Evolutionary conservation across 2,329 filamentous ascomycete genomes (phyloP).

Genomic region (Atkinsonella hypoxylon): DNA sequence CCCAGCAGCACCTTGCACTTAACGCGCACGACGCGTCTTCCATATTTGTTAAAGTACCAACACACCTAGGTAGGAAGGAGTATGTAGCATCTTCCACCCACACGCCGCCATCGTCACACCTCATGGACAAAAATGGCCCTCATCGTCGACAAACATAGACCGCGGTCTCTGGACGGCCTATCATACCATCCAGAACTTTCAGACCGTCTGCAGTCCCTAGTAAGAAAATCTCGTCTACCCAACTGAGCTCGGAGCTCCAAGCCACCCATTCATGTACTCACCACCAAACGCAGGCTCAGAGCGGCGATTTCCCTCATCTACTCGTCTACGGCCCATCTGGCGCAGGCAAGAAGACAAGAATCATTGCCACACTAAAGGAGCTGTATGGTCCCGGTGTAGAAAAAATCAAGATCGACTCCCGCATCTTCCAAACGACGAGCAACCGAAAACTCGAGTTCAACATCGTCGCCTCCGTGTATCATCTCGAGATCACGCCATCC

Average conservation of each 20-base stretch:
- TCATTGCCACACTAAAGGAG: conserved; percentile 89
- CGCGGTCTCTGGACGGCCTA: conserved; percentile 62
- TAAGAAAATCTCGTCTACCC: conserved; percentile 26
- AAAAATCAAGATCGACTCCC: conserved; percentile 98
- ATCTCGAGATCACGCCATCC: conserved; percentile 94
- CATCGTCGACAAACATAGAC: conserved; percentile 61
- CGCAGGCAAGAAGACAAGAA: conserved; percentile 94
- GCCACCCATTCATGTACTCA: not conserved
- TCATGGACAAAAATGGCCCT: conserved; percentile 43
- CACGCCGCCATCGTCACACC: conserved; percentile 5
- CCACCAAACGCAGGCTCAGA: conserved; percentile 60
- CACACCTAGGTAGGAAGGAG: too few species aligned
- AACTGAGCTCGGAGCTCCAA: too few species aligned
- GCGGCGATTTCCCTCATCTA: conserved; percentile 93
- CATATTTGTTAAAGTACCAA: conserved; percentile 6
- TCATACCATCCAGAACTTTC: conserved; percentile 87
- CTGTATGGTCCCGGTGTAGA: conserved; percentile 95
- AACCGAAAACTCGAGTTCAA: conserved; percentile 99
- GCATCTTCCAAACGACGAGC: conserved; percentile 87
- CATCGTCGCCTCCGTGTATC: conserved; percentile 92
- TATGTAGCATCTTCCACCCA: conserved; percentile 9
- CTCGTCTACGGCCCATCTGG: conserved; percentile 95
- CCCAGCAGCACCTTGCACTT: conserved; percentile 16
- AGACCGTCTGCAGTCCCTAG: conserved; percentile 71
- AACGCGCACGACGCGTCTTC: conserved; percentile 26